Base-by-base conservation (phyloP, 2,329 filamentous ascomycete genomes). In the Cryphonectria carpinicola region DNA sequence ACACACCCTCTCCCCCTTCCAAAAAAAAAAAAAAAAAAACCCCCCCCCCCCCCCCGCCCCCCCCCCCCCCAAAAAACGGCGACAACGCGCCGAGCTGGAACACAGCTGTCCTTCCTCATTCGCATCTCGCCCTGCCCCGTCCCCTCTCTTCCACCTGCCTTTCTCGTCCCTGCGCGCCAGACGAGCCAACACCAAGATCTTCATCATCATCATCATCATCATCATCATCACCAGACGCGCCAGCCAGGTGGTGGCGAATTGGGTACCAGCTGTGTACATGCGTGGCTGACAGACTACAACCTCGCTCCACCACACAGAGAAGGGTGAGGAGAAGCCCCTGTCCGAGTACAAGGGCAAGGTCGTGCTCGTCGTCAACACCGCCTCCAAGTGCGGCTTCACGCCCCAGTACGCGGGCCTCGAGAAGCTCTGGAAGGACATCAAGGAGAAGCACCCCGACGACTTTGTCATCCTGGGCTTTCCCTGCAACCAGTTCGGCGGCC, bases 381-480 rank as follows among this genome's bases (percentile, higher is more conserved):
- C 96, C 76, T 97, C 93, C 81, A 98, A 98, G 86, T 99, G 96
- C 86, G 95, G 96, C 81, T 98, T 98, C 89, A 98, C 96, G 3
- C 94, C 94, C 17, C 96, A 99, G 84, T 98, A 96, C 83, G 90
- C 89, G 74, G 93, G 93, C 43, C 92, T 99, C 66, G 95, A 99
- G 85, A 91, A 89, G 78, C 89, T 99, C 74, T 97, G 97, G 89
- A 93, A 97, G 81, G 83, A 85, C 70, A 78, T 98, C 79, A 89
- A 89, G 76, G 85, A 85, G 75, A 86, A 89, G 78, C 85, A 97
- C 85, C 86, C 81, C 43, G 89, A 93, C 74, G 87, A 94, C 78
- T 96, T 99, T 80, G 86, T 90, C 78, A 90, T 99, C 83, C 87
- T 99, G 79, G 96, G 95, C 77, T 98, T 99, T 85, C 96, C 96